A percentile compares a stretch with the other conserved stretches of the same genome.
These are phyloP conservation scores for Candida mesenterica DNA, from an alignment of 1,139 yeast genomes.

Conservation along the genomic window DNA sequence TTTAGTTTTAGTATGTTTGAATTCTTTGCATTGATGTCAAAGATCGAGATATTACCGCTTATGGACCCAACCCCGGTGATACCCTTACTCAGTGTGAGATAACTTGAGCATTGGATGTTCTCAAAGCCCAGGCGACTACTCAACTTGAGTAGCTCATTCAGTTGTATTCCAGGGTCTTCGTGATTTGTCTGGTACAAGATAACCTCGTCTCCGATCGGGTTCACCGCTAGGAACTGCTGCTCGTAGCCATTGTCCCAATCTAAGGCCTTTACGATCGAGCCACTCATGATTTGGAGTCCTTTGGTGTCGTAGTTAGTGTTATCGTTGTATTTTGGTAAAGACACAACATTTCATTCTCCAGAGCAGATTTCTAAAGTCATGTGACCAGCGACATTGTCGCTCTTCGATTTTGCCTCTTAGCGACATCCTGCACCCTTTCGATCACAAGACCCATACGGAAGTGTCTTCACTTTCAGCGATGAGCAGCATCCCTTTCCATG, in stretches of 20 bases:
- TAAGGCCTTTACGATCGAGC: conserved; percentile 54
- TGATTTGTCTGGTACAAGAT: conserved; percentile 56
- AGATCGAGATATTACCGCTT: conserved; percentile 64
- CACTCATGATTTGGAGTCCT: conserved; percentile 39
- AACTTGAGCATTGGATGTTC: conserved; percentile 68
- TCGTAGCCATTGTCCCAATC: conserved; percentile 58
- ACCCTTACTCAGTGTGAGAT: conserved; percentile 57
- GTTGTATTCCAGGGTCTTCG: conserved; percentile 33
- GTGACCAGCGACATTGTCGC: too few relatives aligned
- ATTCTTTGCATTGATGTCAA: conserved; percentile 50
- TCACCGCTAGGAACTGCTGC: conserved; percentile 61
- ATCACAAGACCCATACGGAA: too few relatives aligned
- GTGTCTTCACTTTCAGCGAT: too few relatives aligned
- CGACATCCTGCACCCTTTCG: too few relatives aligned
- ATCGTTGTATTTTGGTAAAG: too few relatives aligned
- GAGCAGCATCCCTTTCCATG: too few relatives aligned
- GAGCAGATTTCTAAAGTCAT: not conserved
- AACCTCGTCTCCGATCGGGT: conserved; percentile 69
- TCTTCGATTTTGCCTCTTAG: too few relatives aligned
- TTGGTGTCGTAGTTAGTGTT: not conserved
- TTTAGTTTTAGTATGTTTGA: conserved; percentile 47
- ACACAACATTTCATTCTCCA: too few relatives aligned
- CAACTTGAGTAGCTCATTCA: conserved; percentile 45
- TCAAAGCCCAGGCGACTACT: conserved; percentile 64
- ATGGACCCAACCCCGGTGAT: conserved; percentile 71